Evolutionary conservation across 2,329 filamentous ascomycete genomes (phyloP), one percentile per base, ranked within the genome.

Genomic region (Xylaria sp.): DNA sequence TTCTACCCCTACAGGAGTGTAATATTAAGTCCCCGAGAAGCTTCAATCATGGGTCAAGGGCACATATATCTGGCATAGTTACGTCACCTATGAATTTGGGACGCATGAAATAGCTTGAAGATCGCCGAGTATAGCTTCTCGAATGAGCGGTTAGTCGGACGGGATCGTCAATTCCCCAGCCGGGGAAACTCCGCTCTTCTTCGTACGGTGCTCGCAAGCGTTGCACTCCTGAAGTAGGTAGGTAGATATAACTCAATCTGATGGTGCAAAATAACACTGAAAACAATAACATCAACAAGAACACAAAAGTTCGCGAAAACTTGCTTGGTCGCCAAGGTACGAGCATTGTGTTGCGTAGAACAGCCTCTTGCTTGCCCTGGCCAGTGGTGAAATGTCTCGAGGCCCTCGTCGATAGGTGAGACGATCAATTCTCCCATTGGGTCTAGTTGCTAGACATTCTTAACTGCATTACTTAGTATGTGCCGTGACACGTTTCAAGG

Each of bases 401-500:
- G 16, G 47, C 53, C 16, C 32, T 62, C 40, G n/a, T 62, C 29
- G 47, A 65, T 25, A 21, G n/a, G 23, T 25, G 60, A 58, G 63
- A 47, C 51, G 47, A 65, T 63, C 51, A 65, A 64, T 66, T 62
- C 59, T 65, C 63, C 50, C 29, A 66, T 66, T 64, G 62, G 60
- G 60, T 16, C 27, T 57, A 60, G 51, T 57, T 54, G 51, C 25
- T 65, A 64, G 63, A 68, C 62, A 68, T 51, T 47, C n/a, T 62
- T 35, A 44, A 64, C 65, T 58, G 62, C 27, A 23, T 23, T 23
- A n/a, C n/a, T n/a, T n/a, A n/a, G n/a, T 12, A 23, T 53, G 53
- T 51, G 53, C 40, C 53, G 68, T 68, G 53, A 65, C 57, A 66
- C 60, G 67, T 71, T 70, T 68, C 68, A 68, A 57, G 55, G 62